Base-by-base conservation (phyloP, 2,329 filamentous ascomycete species). In the Fusarium sp. region DNA sequence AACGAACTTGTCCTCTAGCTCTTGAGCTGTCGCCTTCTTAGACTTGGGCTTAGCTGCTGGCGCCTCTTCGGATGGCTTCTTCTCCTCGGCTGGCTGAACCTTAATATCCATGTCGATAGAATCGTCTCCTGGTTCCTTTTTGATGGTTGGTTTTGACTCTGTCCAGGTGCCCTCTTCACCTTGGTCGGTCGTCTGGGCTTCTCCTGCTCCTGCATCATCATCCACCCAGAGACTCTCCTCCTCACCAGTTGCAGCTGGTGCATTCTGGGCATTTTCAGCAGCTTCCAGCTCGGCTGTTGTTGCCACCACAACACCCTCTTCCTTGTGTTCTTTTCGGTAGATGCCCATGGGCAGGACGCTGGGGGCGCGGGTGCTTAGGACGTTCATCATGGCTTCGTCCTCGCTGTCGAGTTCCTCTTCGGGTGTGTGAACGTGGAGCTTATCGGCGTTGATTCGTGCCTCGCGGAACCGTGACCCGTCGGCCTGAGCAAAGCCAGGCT, bases 281-380 rank as follows among this genome's bases (percentile, higher is more conserved):
- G 87, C 88, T 72, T 89, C 87, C 14, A 90, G 83, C 73, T 91
- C 89, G 40, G 87, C 88, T n/a, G 87, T 87, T 0, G 88, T 89
- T 13, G 88, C 86, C 57, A 90, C 86, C 62, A 87, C 83, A 34
- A 89, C 80, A n/a, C 85, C 87, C 27, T 86, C 82, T 18, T 89
- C 87, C 77, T 89, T 87, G 74, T 89, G 87, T 72, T 89, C 86
- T 69, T 84, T 83, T 69, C 89, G 85, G 72, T 86, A 84, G 72
- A 91, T 89, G 58, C 88, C 88, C 82, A 90, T 87, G 18, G 89
- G 89, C 73, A 90, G 82, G 22, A 85, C 78, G 60, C 76, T 82
- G 68, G 75, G 77, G 57, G 78, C 58, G 22, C 75, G 79, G 31
- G 76, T 73, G 67, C 78, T 79, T 9, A 84, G 79, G 3, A 81